Evolutionary conservation across 1,139 yeast genomes (phyloP), one percentile per base, ranked within the genome.

Genomic region (Yarrowia galli): DNA sequence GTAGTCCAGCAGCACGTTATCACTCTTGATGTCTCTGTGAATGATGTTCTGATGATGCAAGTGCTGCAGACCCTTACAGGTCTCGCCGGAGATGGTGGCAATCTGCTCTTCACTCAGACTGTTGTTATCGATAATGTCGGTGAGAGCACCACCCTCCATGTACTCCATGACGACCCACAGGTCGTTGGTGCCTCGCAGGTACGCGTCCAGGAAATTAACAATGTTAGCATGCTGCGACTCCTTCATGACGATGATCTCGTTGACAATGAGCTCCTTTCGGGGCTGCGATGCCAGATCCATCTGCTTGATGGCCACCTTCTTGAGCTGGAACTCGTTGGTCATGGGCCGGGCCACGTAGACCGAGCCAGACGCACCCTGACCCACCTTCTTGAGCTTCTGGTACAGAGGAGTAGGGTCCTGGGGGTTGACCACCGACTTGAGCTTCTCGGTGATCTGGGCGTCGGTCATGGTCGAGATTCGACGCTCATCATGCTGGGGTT

Each of bases 291-390:
- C 92, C 70, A 95, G 80, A 74, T 92, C 95, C 93, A 95, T 95
- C 80, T 93, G 97, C 78, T 95, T 95, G 72, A 95, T 91, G 2
- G 99, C 99, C n/a, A 81, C 83, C 51, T 77, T 74, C 25, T 75
- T 72, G 61, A 74, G 75, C 54, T 69, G 64, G 65, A 70, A 69
- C 43, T 54, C 65, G 40, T 58, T 58, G 65, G 74, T 76, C 69
- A 87, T 79, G 46, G 92, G 86, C 73, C 88, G 87, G 0, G 98
- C 99, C 68, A 95, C 84, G 75, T 91, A 96, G 25, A 96, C 99
- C 1, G 95, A 90, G 20, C 99, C 99, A 70, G 95, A 88, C 0
- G 99, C 99, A 74, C 99, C 99, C 80, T 96, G 99, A n/a, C 99
- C 99, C 2, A 98, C 97, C 76, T 92, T 92, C 78, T 91, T 96